phyloP scores from a whole-genome alignment of 495 filamentous ascomycete genomes.

The Hypoxylon perforatum region DNA sequence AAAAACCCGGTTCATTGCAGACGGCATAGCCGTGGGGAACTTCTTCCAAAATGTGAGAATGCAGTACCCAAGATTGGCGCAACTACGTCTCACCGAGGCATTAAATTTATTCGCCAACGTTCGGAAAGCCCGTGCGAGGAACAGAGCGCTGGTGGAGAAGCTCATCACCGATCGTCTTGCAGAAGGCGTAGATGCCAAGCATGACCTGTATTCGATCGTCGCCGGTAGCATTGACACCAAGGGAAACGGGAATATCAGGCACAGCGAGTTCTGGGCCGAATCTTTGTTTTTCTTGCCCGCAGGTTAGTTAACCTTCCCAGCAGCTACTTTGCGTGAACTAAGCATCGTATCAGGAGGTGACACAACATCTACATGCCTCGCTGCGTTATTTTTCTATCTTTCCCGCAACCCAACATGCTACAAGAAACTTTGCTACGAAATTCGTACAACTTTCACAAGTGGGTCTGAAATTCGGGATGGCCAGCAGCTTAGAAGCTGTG shows the following conservation, averaged over 20 bases:
- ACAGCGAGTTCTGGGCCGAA: background rate
- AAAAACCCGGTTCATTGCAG: too few species aligned
- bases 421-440: background rate
- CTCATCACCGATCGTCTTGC: too few species aligned
- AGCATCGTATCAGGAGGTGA: constrained; percentile 29
- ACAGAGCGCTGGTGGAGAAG: too few species aligned
- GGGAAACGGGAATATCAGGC: background rate
- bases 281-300: background rate
- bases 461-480: constrained; percentile 30
- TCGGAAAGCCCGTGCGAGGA: too few species aligned
- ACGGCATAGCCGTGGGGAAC: too few species aligned
- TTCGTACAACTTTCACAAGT: background rate
- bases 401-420: background rate
- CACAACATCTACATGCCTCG: constrained; percentile 48
- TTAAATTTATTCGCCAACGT: too few species aligned
- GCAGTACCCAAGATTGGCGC: too few species aligned
- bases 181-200: background rate
- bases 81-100: too few species aligned
- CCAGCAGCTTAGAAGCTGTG: constrained; percentile 59
- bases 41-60: too few species aligned
- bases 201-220: background rate
- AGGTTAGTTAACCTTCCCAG: constrained; percentile 60
- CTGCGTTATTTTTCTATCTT: background rate
- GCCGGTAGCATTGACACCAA: background rate
- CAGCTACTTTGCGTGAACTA: constrained; percentile 37